Percentiles rank a stretch among this genome's conserved stretches.
Evolutionary conservation across 495 filamentous ascomycete genomes (phyloP).

Genomic region (Aspergillus saccharolyticus): DNA sequence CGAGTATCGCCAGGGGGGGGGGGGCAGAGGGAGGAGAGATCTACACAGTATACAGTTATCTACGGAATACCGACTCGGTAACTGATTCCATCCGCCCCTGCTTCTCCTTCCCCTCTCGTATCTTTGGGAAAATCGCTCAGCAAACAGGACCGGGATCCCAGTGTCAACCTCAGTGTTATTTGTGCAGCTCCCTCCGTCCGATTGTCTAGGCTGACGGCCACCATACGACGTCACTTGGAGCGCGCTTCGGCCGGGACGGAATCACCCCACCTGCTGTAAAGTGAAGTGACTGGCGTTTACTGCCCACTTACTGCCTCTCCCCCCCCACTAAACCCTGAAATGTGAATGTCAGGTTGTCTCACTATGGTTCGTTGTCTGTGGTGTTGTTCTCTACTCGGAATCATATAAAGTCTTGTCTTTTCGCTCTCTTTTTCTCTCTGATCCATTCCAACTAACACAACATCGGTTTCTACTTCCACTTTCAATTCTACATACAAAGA

Average conservation of each 20-base stretch:
- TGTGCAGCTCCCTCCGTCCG: background rate
- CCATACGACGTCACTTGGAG: background rate
- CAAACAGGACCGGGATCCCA: background rate
- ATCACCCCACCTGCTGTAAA: background rate
- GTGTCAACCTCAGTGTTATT: background rate
- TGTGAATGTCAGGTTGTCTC: background rate
- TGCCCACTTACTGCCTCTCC: too few species aligned
- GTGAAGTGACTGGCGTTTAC: too few species aligned
- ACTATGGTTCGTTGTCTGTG: background rate
- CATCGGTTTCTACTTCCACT: background rate
- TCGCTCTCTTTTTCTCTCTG: background rate
- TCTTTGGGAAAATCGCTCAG: background rate
- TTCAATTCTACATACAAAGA: background rate
- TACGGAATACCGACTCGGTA: too few species aligned
- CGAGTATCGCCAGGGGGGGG: background rate
- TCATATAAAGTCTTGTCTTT: background rate
- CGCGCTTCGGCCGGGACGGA: background rate
- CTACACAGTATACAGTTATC: too few species aligned
- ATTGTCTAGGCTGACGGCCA: background rate
- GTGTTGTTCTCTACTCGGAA: background rate
- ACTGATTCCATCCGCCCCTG: too few species aligned
- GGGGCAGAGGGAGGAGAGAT: too few species aligned
- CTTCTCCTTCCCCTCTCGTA: too few species aligned
- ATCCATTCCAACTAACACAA: background rate
- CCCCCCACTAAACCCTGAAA: too few species aligned